Conservation (phyloP, 1,284 basidiomycete genomes). For the Vanrija sp. region DNA sequence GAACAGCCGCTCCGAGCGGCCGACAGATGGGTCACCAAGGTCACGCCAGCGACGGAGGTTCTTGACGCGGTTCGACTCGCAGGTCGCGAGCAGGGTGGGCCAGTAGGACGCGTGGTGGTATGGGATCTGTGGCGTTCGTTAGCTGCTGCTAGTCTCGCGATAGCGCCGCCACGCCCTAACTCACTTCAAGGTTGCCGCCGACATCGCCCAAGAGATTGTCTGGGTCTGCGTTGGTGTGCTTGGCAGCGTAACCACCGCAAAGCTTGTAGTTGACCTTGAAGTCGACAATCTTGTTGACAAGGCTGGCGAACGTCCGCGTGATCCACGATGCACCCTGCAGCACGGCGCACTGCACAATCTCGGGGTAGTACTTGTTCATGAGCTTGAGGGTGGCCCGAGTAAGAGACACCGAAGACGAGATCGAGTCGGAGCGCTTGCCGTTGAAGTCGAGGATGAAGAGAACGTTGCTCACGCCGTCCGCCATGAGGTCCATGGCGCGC, state of each 20-base stretch:
- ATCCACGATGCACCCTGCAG: conserved; percentile 41
- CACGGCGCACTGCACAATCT: conserved; percentile 26
- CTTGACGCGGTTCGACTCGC: conserved; percentile 22
- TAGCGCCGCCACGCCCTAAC: conserved; percentile 3
- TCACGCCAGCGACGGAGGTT: conserved; percentile 26
- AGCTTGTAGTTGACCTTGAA: conserved; percentile 34
- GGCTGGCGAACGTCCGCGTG: conserved; percentile 34
- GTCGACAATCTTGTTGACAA: conserved; percentile 46
- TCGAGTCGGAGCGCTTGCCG: conserved; percentile 35
- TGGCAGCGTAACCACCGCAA: conserved; percentile 16
- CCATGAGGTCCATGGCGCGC: conserved; percentile 39
- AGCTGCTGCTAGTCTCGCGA: too few species aligned
- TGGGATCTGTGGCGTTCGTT: conserved; percentile 16
- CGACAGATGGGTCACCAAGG: conserved; percentile 25
- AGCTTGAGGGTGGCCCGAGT: conserved; percentile 29
- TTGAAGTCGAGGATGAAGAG: conserved; percentile 40
- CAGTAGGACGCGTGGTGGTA: conserved; percentile 40
- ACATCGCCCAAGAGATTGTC: conserved; percentile 28
- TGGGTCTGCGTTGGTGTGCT: conserved; percentile 20
- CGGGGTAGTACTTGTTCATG: conserved; percentile 33
- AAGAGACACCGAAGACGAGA: conserved; percentile 8
- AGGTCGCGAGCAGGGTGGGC: conserved; percentile 27
- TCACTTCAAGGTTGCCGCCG: conserved; percentile 34
- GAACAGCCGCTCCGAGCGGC: conserved; percentile 32
- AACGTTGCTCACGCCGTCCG: conserved; percentile 33